Evolutionary conservation across 1,139 yeast genomes (phyloP).

Genomic region (Debaryomyces sp.): DNA sequence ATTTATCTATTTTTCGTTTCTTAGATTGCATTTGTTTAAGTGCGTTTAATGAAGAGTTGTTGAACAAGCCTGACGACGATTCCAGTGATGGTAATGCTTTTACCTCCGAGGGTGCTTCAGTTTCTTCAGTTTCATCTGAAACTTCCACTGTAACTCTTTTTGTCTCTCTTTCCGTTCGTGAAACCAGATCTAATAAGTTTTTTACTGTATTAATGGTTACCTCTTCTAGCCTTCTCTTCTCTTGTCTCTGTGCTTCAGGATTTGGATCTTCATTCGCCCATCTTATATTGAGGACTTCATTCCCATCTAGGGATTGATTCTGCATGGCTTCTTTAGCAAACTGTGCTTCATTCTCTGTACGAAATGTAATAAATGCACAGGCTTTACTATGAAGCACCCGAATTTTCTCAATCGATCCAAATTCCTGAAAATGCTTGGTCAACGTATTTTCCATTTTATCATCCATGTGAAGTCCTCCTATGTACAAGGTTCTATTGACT

Average conservation of each 20-base stretch:
- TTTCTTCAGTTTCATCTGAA: slow-evolving; percentile 15
- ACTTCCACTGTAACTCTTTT: slow-evolving; percentile 12
- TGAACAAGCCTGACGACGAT: slow-evolving; percentile 7
- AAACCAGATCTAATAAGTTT: slow-evolving; percentile 23
- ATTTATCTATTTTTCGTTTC: not conserved
- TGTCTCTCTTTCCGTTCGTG: slow-evolving; percentile 9
- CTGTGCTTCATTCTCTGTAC: slow-evolving; percentile 74
- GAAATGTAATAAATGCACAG: slow-evolving; percentile 79
- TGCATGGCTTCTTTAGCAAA: slow-evolving; percentile 95
- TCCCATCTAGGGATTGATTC: slow-evolving; percentile 66
- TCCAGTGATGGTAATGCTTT: slow-evolving; percentile 3
- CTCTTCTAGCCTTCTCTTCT: slow-evolving; percentile 42
- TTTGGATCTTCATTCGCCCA: slow-evolving; percentile 95
- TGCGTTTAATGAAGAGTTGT: slow-evolving; percentile 6
- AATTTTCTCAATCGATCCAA: slow-evolving; percentile 77
- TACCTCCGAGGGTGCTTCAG: slow-evolving; percentile 7
- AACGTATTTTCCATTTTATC: slow-evolving; percentile 31
- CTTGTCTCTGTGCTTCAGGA: slow-evolving; percentile 62
- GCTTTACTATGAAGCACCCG: slow-evolving; percentile 63
- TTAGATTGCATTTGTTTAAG: slow-evolving; percentile 8
- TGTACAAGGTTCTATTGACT: slow-evolving; percentile 72
- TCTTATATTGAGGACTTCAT: slow-evolving; percentile 68
- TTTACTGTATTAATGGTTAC: slow-evolving; percentile 37
- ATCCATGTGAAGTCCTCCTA: slow-evolving; percentile 61
- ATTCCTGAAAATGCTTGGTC: slow-evolving; percentile 61